These are phyloP conservation scores for Globisporangium sylvaticum DNA, from an alignment of 352 stramenopile species.

Conservation along the genomic window DNA sequence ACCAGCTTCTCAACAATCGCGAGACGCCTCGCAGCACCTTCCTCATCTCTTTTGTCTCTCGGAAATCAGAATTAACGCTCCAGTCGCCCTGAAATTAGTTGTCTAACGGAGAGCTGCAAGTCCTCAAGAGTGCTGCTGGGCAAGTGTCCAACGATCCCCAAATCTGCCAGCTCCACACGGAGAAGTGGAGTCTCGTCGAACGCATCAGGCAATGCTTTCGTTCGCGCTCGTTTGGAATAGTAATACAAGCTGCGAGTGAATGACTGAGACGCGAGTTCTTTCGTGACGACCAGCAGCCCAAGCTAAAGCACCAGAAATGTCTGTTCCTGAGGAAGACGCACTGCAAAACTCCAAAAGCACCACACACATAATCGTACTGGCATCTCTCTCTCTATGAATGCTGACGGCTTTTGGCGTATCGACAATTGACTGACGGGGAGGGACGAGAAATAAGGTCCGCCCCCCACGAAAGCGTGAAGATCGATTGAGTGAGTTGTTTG, in stretches of 20 bases:
- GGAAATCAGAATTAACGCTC: neutral
- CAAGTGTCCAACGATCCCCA: neutral
- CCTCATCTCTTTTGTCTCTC: neutral
- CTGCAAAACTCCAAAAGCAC: neutral
- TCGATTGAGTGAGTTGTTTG: neutral
- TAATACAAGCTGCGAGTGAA: neutral
- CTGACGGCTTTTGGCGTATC: neutral
- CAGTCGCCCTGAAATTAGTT: neutral
- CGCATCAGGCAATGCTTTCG: too few species aligned
- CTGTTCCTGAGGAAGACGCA: neutral
- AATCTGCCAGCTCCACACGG: too few species aligned
- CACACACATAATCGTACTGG: neutral
- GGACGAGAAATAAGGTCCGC: neutral
- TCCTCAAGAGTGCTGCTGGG: neutral
- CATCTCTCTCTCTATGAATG: neutral
- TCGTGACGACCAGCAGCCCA: neutral
- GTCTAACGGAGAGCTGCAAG: neutral
- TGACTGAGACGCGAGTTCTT: neutral
- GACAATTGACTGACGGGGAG: neutral
- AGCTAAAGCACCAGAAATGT: neutral
- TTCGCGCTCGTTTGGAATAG: neutral
- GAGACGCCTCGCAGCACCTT: neutral
- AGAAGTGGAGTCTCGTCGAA: too few species aligned
- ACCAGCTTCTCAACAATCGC: neutral
- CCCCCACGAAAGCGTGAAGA: neutral